Base-by-base conservation (phyloP, 192 early-diverging fungal species). In the Gamsiella multidivaricata region DNA sequence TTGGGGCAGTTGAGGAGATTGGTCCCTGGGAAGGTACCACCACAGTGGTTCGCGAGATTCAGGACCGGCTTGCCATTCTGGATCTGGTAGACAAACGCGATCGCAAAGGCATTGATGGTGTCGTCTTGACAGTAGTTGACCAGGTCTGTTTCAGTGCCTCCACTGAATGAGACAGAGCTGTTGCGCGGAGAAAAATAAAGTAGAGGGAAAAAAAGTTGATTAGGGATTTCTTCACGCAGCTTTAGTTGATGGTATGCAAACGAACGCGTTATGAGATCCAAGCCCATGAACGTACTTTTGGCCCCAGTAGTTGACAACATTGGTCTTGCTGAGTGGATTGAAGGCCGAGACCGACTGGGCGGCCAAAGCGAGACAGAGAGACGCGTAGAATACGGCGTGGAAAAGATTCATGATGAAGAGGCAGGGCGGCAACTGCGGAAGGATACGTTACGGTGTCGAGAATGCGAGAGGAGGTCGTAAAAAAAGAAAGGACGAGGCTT, bases 21-120 rank as follows among this genome's bases (percentile, higher is more conserved):
- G 23, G 88, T 84, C 15, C 81, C 83, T 0, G 87, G 59, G 60
- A 89, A 91, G 3, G 83, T 86, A 6, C 61, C 47, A 23, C 80
- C 69, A 65, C 88, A 88, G 32, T 73, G 73, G 37, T 80, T 80
- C 33, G 90, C 85, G 36, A 91, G 70, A 59, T 91, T 88, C 14
- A 90, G 80, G 57, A 79, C 72, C 23, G 88, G 89, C 12, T 67
- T 46, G 1, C 85, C 83, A 18, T 78, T 69, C 17, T 66, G 63
- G 80, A 89, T 89, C 33, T 82, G 69, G 43, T 81, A 85, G 34
- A 91, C 69, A 57, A 92, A 92, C 9, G 87, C 78, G 28, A 91
- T 53, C 8, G 83, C 85, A 42, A 92, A 65, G 23, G 82, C 82
- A 69, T 90, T 85, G 39, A 90, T 82, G 0, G 82, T 84, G 14